Percentiles rank a stretch among this genome's conserved stretches.
These are phyloP conservation scores for Eurotiales sp. DNA, from an alignment of 2,329 filamentous ascomycete species.

Conservation along the genomic window DNA sequence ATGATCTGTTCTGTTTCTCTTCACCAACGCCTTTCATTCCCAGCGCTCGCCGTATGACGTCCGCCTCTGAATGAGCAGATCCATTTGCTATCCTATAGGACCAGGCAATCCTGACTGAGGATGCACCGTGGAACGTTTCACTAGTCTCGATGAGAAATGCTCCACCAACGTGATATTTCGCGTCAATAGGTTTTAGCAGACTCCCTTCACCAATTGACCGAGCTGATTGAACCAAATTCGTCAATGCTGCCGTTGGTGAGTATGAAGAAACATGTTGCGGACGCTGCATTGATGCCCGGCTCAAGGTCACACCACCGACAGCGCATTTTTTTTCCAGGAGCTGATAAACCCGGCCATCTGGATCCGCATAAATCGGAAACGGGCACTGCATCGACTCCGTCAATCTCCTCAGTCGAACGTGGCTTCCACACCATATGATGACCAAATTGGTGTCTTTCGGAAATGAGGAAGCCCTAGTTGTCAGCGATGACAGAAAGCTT, in stretches of 20 bases:
- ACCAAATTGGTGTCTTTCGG: constrained; percentile 58
- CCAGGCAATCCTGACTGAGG: constrained; percentile 63
- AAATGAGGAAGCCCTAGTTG: constrained; percentile 34
- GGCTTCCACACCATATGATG: constrained; percentile 69
- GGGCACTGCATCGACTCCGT: constrained; percentile 58
- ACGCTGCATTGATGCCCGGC: not conserved
- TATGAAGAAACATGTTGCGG: not conserved
- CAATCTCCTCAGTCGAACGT: constrained; percentile 66
- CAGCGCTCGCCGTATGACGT: constrained; percentile 9
- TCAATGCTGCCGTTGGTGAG: constrained; percentile 44
- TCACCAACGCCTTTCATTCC: not conserved
- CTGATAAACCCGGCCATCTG: constrained; percentile 62
- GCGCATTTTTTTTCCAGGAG: constrained; percentile 67
- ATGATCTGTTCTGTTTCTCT: constrained; percentile 3
- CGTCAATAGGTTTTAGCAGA: constrained; percentile 61
- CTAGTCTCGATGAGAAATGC: constrained; percentile 68
- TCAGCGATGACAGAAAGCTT: constrained; percentile 3
- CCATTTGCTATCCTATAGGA: constrained; percentile 79
- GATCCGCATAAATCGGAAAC: constrained; percentile 76
- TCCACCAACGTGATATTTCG: constrained; percentile 64
- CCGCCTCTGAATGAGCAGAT: constrained; percentile 71
- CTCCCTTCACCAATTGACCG: constrained; percentile 56
- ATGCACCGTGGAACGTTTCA: constrained; percentile 34
- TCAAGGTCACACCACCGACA: constrained; percentile 49
- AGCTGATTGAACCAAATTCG: constrained; percentile 49